phyloP scores from a whole-genome alignment of 331 rosid species.

The Telfairia occidentalis region DNA sequence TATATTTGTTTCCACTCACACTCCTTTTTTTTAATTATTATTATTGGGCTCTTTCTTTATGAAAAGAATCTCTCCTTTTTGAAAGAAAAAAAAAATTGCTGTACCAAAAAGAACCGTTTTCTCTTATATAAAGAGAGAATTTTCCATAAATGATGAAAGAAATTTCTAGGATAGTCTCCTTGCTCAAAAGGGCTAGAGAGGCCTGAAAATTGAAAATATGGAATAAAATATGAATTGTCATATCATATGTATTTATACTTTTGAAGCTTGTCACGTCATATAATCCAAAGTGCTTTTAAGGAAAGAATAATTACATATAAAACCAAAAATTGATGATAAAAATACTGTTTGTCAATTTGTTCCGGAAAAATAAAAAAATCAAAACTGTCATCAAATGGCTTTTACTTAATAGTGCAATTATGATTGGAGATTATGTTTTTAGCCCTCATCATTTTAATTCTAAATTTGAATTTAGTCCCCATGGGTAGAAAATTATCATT shows the following conservation, averaged over 20 bases:
- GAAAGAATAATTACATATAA: not conserved
- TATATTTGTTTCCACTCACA: not conserved
- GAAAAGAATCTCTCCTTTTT: not conserved
- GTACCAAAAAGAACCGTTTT: not conserved
- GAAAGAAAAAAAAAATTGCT: not conserved
- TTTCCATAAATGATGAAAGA: not conserved
- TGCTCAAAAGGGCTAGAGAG: not conserved
- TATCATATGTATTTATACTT: not conserved
- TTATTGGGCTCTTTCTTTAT: not conserved
- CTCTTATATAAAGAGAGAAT: not conserved
- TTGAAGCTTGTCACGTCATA: constrained; percentile 1
- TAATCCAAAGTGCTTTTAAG: not conserved
- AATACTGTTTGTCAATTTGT: not conserved
- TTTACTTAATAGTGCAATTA: not conserved
- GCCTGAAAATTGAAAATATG: not conserved
- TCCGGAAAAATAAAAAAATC: not conserved
- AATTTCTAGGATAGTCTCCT: not conserved
- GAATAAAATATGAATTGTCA: constrained; percentile 2
- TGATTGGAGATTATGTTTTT: not conserved
- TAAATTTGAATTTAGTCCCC: not conserved
- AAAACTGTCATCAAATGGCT: not conserved
- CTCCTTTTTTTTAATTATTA: not conserved
- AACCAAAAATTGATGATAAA: not conserved
- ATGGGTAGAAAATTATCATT: too few relatives aligned
- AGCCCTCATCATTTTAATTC: not conserved